phyloP scores from a whole-genome alignment of 208 protist genomes.

The Trypanosoma cruzi region DNA sequence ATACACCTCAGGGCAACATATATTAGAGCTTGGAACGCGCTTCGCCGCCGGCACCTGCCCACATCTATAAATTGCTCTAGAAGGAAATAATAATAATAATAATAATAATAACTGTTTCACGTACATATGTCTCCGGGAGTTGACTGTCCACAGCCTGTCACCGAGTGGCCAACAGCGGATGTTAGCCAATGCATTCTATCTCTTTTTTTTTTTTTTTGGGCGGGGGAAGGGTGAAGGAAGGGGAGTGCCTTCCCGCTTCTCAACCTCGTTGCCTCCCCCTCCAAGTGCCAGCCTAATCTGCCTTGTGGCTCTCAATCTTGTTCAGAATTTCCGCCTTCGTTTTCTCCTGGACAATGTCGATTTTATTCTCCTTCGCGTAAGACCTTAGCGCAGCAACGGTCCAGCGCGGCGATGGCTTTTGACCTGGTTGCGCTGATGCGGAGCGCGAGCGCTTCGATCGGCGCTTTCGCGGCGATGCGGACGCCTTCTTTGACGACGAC shows the following conservation, averaged over 20 bases:
- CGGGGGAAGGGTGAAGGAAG: no score
- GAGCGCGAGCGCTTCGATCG: conserved; percentile 29
- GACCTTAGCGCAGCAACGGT: conserved; percentile 59
- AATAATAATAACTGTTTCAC: no score
- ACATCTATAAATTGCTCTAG: no score
- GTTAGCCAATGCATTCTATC: no score
- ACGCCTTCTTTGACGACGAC: conserved; percentile 6
- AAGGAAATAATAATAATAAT: no score
- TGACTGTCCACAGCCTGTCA: no score
- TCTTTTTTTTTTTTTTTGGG: conserved; percentile 3
- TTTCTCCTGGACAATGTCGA: conserved; percentile 41
- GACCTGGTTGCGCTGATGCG: conserved; percentile 16
- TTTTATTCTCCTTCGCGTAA: conserved; percentile 64
- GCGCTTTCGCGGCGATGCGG: conserved; percentile 4
- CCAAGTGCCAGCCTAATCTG: not conserved
- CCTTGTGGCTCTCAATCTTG: conserved; percentile 34
- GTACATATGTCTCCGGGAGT: no score
- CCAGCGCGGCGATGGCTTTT: conserved; percentile 51
- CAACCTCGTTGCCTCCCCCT: not conserved
- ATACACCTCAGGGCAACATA: no score
- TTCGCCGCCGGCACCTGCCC: no score
- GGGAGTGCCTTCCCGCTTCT: not conserved
- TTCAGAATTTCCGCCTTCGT: conserved; percentile 70
- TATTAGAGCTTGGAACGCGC: no score
- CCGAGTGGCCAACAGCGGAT: no score